These are phyloP conservation scores for Xerocomellus dryophilus DNA, from an alignment of 768 basidiomycete genomes.

Conservation along the genomic window DNA sequence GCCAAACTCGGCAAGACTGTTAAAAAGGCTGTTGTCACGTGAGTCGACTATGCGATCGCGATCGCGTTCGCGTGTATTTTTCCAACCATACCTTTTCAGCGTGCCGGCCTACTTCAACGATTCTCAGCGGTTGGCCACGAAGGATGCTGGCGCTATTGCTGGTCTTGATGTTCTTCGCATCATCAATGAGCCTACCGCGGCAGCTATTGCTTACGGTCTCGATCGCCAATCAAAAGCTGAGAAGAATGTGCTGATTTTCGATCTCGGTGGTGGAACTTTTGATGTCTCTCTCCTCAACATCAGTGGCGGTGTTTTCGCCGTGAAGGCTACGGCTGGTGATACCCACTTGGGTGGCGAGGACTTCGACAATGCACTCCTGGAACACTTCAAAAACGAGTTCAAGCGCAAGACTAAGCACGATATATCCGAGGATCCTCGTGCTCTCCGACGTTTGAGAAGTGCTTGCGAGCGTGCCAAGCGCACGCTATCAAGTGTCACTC, in stretches of 20 bases:
- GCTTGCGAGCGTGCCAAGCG: conserved; percentile 99
- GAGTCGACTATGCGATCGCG: conserved; percentile 35
- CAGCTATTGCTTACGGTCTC: conserved; percentile 98
- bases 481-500: conserved; percentile 95
- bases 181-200: conserved; percentile 99
- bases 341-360: conserved; percentile 99
- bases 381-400: conserved; percentile 99
- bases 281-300: conserved; percentile 99
- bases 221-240: conserved; percentile 93
- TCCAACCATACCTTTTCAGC: conserved; percentile 32
- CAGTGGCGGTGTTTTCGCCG: conserved; percentile 96
- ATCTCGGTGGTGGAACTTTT: conserved; percentile 99
- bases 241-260: conserved; percentile 99
- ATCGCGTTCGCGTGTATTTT: not conserved
- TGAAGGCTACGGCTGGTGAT: conserved; percentile 99
- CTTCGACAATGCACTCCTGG: conserved; percentile 96
- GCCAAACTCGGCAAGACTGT: conserved; percentile 98
- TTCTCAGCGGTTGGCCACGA: conserved; percentile 98
- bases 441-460: conserved; percentile 90
- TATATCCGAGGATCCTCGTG: conserved; percentile 95
- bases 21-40: conserved; percentile 99
- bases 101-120: conserved; percentile 99
- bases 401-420: conserved; percentile 96
- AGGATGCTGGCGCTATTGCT: conserved; percentile 97
- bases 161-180: conserved; percentile 99